These are phyloP conservation scores for Diplodia intermedia DNA, from an alignment of 2,329 filamentous ascomycete species.

Conservation along the genomic window DNA sequence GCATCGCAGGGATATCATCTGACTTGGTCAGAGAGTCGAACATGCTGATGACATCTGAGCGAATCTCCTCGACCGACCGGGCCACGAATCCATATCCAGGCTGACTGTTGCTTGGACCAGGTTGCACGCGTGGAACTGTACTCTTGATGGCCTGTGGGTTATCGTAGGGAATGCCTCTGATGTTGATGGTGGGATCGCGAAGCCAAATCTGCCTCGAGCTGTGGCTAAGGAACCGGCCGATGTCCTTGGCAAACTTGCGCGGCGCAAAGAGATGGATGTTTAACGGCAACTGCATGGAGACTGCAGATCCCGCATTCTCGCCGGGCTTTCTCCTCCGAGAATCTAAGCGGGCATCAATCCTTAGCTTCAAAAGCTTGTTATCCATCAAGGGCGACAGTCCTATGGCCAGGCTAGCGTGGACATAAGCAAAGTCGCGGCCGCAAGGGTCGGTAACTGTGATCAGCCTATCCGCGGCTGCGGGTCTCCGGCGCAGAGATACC, in stretches of 20 bases:
- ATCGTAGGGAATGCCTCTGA: constrained; percentile 69
- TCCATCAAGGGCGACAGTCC: constrained; percentile 78
- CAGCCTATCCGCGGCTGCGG: constrained; percentile 60
- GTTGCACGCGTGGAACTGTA: constrained; percentile 14
- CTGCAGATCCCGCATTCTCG: constrained; percentile 56
- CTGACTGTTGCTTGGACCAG: constrained; percentile 1
- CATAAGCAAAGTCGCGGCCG: constrained; percentile 73
- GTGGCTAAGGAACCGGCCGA: constrained; percentile 73
- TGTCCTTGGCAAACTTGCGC: constrained; percentile 65
- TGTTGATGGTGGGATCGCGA: constrained; percentile 64
- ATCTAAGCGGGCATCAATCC: constrained; percentile 74
- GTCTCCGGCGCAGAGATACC: constrained; percentile 68
- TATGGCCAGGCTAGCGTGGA: constrained; percentile 71
- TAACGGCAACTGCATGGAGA: constrained; percentile 32
- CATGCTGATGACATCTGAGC: constrained; percentile 81
- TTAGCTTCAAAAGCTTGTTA: constrained; percentile 64
- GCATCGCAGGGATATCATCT: constrained; percentile 76
- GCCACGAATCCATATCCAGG: constrained; percentile 44
- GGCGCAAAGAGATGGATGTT: constrained; percentile 78
- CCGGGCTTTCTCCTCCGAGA: constrained; percentile 66
- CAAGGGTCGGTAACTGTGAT: constrained; percentile 79
- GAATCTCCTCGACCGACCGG: constrained; percentile 84
- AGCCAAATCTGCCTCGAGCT: constrained; percentile 67
- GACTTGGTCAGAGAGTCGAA: constrained; percentile 83
- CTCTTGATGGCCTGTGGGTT: constrained; percentile 34